Evolutionary conservation across 225 moss, liverwort and hornwort genomes (phyloP), one percentile per base, ranked within the genome.

Genomic region (Pleurozium schreberi): DNA sequence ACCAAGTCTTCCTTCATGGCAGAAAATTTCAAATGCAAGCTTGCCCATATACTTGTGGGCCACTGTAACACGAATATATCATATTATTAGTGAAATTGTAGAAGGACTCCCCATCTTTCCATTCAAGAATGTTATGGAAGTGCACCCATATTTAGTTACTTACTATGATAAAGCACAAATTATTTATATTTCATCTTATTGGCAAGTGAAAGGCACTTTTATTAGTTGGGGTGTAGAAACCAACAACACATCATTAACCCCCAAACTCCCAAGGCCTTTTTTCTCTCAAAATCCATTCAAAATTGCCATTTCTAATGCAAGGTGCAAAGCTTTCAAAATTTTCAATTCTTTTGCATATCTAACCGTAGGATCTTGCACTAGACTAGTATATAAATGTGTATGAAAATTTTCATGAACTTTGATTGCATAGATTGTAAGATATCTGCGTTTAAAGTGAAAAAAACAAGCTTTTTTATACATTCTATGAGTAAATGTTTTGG

Each of bases 191-290:
- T 30, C 1, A 73, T 47, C 47, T 71, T 42, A 9, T 70, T 27
- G 9, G 27, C 1, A 70, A 25, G 4, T 15, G 27, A 70, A 26
- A 70, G 15, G 15, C 15, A 15, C 15, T 70, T 43, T 17, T n/a
- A n/a, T n/a, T n/a, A n/a, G n/a, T n/a, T n/a, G 10, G 17, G 0
- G 1, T 17, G 6, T 28, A 0, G 1, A 17, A 45, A 45, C 28
- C 3, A 17, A 17, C 17, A 28, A 28, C 5, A 43, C 17, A 73
- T 28, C 45, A 45, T 6, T 6, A 28, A 73, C 43, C 2, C 27
- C 71, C n/a, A n/a, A n/a, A n/a, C n/a, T n/a, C n/a, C n/a, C n/a
- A n/a, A n/a, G n/a, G n/a, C n/a, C n/a, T n/a, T n/a, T n/a, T n/a
- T n/a, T n/a, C n/a, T n/a, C n/a, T n/a, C n/a, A n/a, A n/a, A n/a